Base-by-base conservation (phyloP, 2,329 filamentous ascomycete genomes). In the Apiospora kogelbergensis region DNA sequence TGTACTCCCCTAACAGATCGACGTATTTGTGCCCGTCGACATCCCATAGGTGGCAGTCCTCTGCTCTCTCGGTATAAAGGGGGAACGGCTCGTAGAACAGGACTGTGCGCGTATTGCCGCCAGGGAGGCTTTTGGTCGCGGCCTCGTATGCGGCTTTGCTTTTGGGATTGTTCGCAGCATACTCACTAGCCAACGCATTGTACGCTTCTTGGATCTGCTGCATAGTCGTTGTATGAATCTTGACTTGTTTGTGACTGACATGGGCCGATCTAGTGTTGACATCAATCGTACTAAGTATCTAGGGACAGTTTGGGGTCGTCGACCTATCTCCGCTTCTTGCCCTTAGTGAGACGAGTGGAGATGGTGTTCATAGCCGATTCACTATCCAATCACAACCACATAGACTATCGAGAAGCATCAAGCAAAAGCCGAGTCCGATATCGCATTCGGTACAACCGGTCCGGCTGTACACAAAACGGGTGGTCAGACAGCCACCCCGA, bases 1-100 rank as follows among this genome's bases (percentile, higher is more conserved):
- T 88, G 73, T 88, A 88, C 76, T 92, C 90, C 42, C 86, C 85
- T 1, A 90, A 80, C 9, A 92, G 81, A 73, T 93, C 90, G 17
- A 74, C 76, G 65, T 74, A 80, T 75, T 73, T 77, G 24, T 80
- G 76, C 9, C 78, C 81, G 65, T 85, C 84, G 48, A 80, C 81
- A 2, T 82, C 83, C 3, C 75, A 80, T 7, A 85, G 73, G 46
- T 78, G 75, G 60, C 78, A 74, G 6, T 77, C 77, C 33, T 76
- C 71, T 13, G 81, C 79, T 20, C 77, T 81, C 63, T 78, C 78
- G 69, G 84, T 81, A 11, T 74, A 78, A 11, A 84, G 70, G 1
- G 84, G 83, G 65, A 84, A 85, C 2, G 84, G 84, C 4, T 76
- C 75, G n/a, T 79, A 78, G 71, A 83, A 76, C 24, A 77, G 33